Evolutionary conservation across 2,329 filamentous ascomycete genomes (phyloP), one percentile per base, ranked within the genome.

Genomic region (Magnaporthales sp.): DNA sequence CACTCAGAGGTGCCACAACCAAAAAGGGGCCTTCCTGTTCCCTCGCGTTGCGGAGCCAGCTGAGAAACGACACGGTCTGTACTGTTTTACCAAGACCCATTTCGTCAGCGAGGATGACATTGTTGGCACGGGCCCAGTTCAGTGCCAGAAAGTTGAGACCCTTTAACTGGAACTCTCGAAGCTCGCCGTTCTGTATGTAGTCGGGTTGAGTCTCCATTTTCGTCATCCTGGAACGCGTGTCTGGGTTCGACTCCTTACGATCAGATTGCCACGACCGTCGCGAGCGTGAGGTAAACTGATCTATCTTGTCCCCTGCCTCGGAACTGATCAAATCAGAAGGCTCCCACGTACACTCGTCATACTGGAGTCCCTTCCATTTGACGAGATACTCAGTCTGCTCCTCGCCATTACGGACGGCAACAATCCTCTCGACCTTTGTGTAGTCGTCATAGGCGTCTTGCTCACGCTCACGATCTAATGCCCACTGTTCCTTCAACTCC

Each of bases 1-100:
- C 97, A 68, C 94, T 98, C 27, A 99, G 84, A 30, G 95, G 95
- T 8, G 97, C 95, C n/a, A 98, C 92, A 68, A 98, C 94, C 60
- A 99, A 87, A 74, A 97, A 98, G 0, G 95, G 95, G 0, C 95
- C 95, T 77, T 98, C 91, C 76, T 99, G 95, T 64, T 84, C 85
- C 71, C 94, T 88, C 67, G 93, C 89, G 77, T 98, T 94, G 66
- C 92, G 91, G 68, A 99, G 84, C 94, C 95, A 99, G 75, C 94
- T 97, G 77, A 99, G 90, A 76, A 98, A 98, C 0, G 94, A 89
- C 30, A 99, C 93, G 0, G 94, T 97, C 79, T 99, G 95, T 0
- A 99, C 95, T 0, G 95, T 99, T 80, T 99, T 99, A 30, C 95
- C 95, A 15, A 99, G 84, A 72, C 95, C 95, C 95, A 99, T 99